Evolutionary conservation across 2,329 filamentous ascomycete species (phyloP).

Genomic region (Ascochyta lentis): DNA sequence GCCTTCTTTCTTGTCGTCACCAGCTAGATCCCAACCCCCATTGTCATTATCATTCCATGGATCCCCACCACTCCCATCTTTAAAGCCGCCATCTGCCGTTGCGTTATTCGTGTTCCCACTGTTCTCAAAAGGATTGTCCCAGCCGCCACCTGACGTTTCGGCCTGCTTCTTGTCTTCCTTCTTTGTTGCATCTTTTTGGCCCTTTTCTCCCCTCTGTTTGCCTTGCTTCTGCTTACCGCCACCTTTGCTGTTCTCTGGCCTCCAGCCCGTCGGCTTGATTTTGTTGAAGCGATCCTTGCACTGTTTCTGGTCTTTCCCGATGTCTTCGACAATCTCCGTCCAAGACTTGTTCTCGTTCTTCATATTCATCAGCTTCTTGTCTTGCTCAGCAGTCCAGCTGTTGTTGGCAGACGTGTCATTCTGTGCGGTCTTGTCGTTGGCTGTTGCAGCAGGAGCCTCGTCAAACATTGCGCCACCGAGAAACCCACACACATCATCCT

Average conservation of each 20-base stretch:
- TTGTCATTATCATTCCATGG: background rate
- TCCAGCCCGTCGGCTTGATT: slow-evolving; percentile 43
- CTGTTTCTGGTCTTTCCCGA: slow-evolving; percentile 31
- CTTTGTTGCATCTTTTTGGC: slow-evolving; percentile 19
- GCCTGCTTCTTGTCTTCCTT: slow-evolving; percentile 15
- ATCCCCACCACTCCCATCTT: background rate
- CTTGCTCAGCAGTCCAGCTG: slow-evolving; percentile 46
- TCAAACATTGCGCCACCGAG: too few relatives aligned
- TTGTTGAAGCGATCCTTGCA: slow-evolving; percentile 42
- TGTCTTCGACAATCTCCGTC: slow-evolving; percentile 37
- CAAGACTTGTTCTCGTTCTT: slow-evolving; percentile 39
- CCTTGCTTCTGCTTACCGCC: slow-evolving; percentile 28
- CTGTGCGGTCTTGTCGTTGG: background rate
- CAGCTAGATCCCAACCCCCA: background rate
- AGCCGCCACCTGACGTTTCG: background rate
- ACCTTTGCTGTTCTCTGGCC: slow-evolving; percentile 16
- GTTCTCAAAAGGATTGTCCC: background rate
- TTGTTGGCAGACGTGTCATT: background rate
- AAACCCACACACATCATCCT: background rate
- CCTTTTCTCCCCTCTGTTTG: slow-evolving; percentile 24
- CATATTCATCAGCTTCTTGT: slow-evolving; percentile 49
- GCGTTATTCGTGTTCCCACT: too few relatives aligned
- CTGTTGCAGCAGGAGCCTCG: background rate
- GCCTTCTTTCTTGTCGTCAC: background rate
- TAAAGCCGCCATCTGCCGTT: background rate